A percentile compares a stretch with the other conserved stretches of the same genome.
phyloP scores from a whole-genome alignment of 768 basidiomycete genomes.

The Mycena albidolilacea region DNA sequence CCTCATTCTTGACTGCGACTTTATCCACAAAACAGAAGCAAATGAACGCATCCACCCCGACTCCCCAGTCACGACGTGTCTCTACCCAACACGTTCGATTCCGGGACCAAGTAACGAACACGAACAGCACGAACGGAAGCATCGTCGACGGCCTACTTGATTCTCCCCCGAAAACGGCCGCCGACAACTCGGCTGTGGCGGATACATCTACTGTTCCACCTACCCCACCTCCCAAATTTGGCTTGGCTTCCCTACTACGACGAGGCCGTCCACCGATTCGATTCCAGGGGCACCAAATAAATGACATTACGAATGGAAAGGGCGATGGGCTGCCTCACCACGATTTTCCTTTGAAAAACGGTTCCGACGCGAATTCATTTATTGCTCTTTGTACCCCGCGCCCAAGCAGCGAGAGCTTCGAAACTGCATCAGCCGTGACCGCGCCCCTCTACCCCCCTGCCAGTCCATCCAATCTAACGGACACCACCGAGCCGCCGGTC shows the following conservation, averaged over 20 bases:
- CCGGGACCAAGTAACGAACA: background rate
- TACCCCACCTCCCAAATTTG: too few relatives aligned
- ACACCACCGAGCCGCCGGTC: background rate
- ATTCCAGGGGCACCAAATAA: too few relatives aligned
- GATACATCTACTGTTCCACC: background rate
- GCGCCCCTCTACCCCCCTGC: background rate
- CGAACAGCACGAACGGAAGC: background rate
- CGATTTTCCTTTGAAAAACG: background rate
- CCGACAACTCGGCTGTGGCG: background rate
- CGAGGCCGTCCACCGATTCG: too few relatives aligned
- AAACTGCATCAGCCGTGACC: background rate
- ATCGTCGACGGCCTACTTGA: background rate
- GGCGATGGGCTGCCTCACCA: background rate
- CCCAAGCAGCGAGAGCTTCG: background rate
- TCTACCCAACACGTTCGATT: background rate
- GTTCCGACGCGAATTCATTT: background rate
- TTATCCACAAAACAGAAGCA: background rate
- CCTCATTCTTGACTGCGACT: background rate
- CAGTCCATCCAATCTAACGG: background rate
- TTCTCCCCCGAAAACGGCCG: background rate
- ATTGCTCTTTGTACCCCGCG: too few relatives aligned
- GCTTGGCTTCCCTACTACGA: too few relatives aligned
- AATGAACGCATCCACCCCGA: background rate
- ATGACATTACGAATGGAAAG: too few relatives aligned
- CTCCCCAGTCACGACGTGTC: background rate